Percentiles rank a stretch among this genome's conserved stretches.
These are phyloP conservation scores for Colletotrichum siamense DNA, from an alignment of 2,329 filamentous ascomycete genomes.

Conservation along the genomic window DNA sequence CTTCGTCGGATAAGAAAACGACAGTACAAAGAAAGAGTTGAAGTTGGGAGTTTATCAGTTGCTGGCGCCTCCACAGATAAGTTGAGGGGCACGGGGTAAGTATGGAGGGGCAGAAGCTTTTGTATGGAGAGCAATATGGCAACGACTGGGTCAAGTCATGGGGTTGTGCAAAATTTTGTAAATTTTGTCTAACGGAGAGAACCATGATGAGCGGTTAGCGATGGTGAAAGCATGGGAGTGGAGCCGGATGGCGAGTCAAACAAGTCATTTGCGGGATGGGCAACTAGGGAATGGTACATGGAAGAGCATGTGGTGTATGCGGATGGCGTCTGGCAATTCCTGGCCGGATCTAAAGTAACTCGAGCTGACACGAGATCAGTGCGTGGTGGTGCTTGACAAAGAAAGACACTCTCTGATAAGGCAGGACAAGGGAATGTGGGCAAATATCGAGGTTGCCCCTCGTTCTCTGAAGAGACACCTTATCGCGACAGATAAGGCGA, in stretches of 20 bases:
- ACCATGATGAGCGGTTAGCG: slow-evolving; percentile 6
- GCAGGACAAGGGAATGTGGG: slow-evolving; percentile 9
- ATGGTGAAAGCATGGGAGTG: slow-evolving; percentile 22
- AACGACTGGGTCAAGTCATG: slow-evolving; percentile 12
- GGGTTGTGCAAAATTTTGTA: slow-evolving; percentile 19
- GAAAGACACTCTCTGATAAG: neutral
- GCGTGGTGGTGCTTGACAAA: neutral
- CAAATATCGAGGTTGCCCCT: neutral
- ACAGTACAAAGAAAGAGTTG: neutral
- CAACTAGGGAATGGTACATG: neutral
- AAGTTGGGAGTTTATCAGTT: slow-evolving; percentile 8
- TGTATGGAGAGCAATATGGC: slow-evolving; percentile 13
- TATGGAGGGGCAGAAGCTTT: slow-evolving; percentile 14
- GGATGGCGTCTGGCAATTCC: neutral
- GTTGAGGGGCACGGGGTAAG: slow-evolving; percentile 17
- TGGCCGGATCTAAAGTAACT: neutral
- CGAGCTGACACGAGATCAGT: slow-evolving; percentile 9
- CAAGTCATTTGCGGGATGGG: slow-evolving; percentile 8
- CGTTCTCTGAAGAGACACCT: neutral
- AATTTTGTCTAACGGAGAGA: slow-evolving; percentile 20
- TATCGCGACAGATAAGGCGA: slow-evolving; percentile 1
- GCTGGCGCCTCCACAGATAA: slow-evolving; percentile 5
- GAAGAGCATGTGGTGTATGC: neutral
- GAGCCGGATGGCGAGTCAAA: slow-evolving; percentile 20
- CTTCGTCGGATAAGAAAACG: neutral